Evolutionary conservation across 352 stramenopile species (phyloP).

Genomic region (Phytophthora melonis): DNA sequence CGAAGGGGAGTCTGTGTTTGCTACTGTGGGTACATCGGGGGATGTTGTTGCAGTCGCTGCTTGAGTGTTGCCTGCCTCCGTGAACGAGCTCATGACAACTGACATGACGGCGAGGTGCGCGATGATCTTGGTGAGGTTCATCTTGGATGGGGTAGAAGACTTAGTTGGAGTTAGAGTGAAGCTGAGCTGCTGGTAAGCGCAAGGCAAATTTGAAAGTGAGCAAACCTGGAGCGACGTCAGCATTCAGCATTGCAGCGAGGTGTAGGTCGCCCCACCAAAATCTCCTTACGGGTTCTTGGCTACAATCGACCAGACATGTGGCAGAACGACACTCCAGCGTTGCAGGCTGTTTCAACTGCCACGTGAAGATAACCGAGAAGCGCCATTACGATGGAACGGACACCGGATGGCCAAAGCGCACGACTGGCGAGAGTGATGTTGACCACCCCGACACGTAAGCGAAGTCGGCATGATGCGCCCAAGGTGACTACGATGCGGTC

Average conservation of each 20-base stretch:
- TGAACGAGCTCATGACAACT: conserved; percentile 30
- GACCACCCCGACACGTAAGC: conserved; percentile 12
- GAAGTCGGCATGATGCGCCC: too few species aligned
- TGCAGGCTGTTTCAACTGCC: conserved; percentile 10
- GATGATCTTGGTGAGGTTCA: conserved; percentile 49
- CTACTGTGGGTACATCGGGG: too few species aligned
- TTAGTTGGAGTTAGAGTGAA: conserved; percentile 13
- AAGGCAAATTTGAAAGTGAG: conserved; percentile 34
- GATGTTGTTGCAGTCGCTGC: too few species aligned
- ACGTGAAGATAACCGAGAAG: conserved; percentile 10
- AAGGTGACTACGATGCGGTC: too few species aligned
- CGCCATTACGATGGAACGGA: not conserved
- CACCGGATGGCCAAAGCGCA: conserved; percentile 1
- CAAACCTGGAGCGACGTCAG: not conserved
- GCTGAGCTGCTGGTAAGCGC: conserved; percentile 8
- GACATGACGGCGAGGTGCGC: conserved; percentile 37
- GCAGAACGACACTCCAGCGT: conserved; percentile 12
- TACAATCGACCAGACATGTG: conserved; percentile 1
- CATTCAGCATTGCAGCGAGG: not conserved
- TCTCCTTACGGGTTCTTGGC: not conserved
- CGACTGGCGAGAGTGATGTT: conserved; percentile 17
- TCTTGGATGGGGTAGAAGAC: conserved; percentile 35
- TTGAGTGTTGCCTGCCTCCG: conserved; percentile 21
- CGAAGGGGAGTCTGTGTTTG: too few species aligned
- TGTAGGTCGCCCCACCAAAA: not conserved